Evolutionary conservation across 2,329 filamentous ascomycete genomes (phyloP).

Genomic region (Oidium heveae): DNA sequence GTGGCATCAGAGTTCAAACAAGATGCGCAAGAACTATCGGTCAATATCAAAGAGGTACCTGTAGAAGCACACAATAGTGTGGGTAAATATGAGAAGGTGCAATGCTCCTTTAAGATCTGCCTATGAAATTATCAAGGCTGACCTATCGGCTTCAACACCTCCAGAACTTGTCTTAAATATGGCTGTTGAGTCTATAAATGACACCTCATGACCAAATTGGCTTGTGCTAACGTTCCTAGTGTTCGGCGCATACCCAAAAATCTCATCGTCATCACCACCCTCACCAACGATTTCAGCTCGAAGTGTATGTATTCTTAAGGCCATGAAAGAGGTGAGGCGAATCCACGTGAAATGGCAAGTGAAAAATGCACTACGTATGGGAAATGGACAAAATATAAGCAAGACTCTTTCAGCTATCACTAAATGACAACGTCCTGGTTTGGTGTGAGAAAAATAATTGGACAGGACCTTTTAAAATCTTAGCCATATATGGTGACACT

Average conservation of each 20-base stretch:
- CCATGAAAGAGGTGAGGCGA: constrained; percentile 2
- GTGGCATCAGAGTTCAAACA: constrained; percentile 1
- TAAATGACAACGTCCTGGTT: constrained; percentile 1
- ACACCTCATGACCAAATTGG: not conserved
- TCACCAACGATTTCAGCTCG: not conserved
- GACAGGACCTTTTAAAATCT: not conserved
- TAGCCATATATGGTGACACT: not conserved
- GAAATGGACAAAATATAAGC: constrained; percentile 1
- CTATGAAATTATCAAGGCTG: not conserved
- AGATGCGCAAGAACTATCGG: not conserved
- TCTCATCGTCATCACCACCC: not conserved
- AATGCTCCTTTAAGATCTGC: not conserved
- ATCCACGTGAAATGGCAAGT: not conserved
- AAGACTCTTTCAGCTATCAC: not conserved
- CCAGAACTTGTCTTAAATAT: not conserved
- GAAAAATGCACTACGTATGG: not conserved
- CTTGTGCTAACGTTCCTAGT: constrained; percentile 1
- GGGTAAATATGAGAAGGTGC: constrained; percentile 1
- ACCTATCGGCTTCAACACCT: not conserved
- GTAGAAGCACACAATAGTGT: constrained; percentile 2
- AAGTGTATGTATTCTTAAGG: constrained; percentile 1
- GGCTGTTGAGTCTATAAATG: constrained; percentile 1
- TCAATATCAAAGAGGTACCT: not conserved
- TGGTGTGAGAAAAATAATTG: constrained; percentile 1
- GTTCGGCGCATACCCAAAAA: not conserved